Evolutionary conservation across 768 basidiomycete species (phyloP).

Genomic region (Exsudoporus frostii): DNA sequence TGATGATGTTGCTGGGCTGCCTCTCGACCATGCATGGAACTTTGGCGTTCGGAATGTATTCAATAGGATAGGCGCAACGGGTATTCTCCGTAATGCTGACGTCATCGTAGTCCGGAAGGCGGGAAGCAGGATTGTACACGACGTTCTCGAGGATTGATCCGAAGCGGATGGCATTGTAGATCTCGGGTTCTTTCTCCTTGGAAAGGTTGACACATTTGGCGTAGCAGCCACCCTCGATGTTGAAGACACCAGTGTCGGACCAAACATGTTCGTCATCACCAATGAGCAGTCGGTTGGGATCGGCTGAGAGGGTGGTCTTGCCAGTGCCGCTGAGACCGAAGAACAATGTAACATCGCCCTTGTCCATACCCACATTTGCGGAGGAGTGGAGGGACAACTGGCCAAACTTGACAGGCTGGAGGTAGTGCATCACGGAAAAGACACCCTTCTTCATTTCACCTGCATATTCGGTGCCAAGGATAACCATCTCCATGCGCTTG

Average conservation of each 20-base stretch:
- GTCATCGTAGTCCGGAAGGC: conserved; percentile 93
- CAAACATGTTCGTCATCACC: conserved; percentile 99
- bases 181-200: conserved; percentile 97
- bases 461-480: conserved; percentile 96
- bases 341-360: conserved; percentile 94
- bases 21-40: conserved; percentile 85
- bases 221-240: conserved; percentile 99
- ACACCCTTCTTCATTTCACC: conserved; percentile 99
- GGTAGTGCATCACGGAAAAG: conserved; percentile 99
- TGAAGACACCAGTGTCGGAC: conserved; percentile 98
- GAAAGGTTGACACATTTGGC: conserved; percentile 98
- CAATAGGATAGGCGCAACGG: conserved; percentile 98
- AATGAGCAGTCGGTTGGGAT: conserved; percentile 89
- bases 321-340: conserved; percentile 98
- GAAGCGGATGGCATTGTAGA: conserved; percentile 91
- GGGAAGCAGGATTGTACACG: conserved; percentile 84
- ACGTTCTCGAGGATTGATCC: conserved; percentile 99
- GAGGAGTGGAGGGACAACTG: conserved; percentile 98
- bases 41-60: conserved; percentile 92
- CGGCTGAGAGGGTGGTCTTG: conserved; percentile 97
- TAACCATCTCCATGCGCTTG: conserved; percentile 99
- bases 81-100: conserved; percentile 98
- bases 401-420: conserved; percentile 97
- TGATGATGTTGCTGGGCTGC: conserved; percentile 93
- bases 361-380: conserved; percentile 89